Evolutionary conservation across 2,329 filamentous ascomycete genomes (phyloP), one percentile per base, ranked within the genome.

Genomic region (Clonostachys rhizophaga): DNA sequence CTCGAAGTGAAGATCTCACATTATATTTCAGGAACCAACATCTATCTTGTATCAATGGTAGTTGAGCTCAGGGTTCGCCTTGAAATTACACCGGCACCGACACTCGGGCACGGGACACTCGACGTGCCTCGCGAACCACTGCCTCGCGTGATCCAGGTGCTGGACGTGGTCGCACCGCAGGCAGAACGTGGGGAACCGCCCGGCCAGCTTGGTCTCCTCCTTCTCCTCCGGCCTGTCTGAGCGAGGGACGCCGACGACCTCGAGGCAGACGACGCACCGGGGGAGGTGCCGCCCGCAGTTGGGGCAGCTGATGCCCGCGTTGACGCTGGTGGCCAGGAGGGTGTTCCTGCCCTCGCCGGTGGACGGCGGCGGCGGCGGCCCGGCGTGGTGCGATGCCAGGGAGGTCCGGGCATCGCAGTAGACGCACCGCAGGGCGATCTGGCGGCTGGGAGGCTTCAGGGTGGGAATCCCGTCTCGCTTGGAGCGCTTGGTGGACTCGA

Each of bases 341-440:
- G 77, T 77, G 55, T 82, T 83, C n/a, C 70, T 61, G 54, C 51
- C 61, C 52, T 69, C 67, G 34, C 65, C 56, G 47, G 47, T 18
- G 43, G 40, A 46, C 52, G 52, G 33, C 51, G 51, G 45, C 11
- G 40, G 18, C 17, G 17, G 18, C 4, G 45, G 39, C 4, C 42
- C 50, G 42, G 53, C 53, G 46, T 57, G 57, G 45, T 60, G 67
- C 48, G 71, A 73, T 39, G 71, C 68, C 20, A 77, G 67, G 34
- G 71, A 76, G 44, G 76, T 76, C 59, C 81, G 75, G 34, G 78
- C 74, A 56, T 87, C 83, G 67, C 89, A 94, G 67, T 89, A 88
- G 43, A 86, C 77, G 66, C 89, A 94, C 42, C 87, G 81, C 43
- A 94, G 77, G 5, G 85, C 82, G 46, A 92, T 80, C 65, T 89